These are phyloP conservation scores for Begonia loranthoides DNA, from an alignment of 306 rosid species.

Conservation along the genomic window DNA sequence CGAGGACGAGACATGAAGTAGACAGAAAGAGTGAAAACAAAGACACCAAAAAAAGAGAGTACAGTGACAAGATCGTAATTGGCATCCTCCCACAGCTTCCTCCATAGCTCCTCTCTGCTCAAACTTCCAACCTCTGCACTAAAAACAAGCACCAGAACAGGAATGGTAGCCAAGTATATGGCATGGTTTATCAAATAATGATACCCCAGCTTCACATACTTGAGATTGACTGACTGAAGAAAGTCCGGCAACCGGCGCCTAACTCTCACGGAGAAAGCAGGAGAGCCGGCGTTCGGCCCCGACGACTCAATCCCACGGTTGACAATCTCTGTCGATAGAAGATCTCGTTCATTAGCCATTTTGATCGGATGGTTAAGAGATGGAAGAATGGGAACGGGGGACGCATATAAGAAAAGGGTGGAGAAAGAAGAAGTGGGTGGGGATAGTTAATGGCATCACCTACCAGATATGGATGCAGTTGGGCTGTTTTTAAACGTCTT, in stretches of 20 bases:
- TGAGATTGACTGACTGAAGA: slow-evolving; percentile 82
- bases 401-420: slow-evolving; percentile 1
- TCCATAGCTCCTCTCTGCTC: slow-evolving; percentile 71
- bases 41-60: slow-evolving; percentile 54
- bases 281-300: slow-evolving; percentile 91
- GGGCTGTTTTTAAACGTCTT: slow-evolving; percentile 42
- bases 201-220: slow-evolving; percentile 86
- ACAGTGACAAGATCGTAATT: slow-evolving; percentile 73
- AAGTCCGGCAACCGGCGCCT: slow-evolving; percentile 78
- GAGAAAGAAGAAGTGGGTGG: slow-evolving; percentile 28
- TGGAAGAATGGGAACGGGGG: background rate
- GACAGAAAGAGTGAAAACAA: slow-evolving; percentile 76
- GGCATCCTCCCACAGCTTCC: slow-evolving; percentile 78
- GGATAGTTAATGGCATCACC: slow-evolving; percentile 55
- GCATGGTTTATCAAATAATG: slow-evolving; percentile 85
- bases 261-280: slow-evolving; percentile 74
- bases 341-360: slow-evolving; percentile 64
- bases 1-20: slow-evolving; percentile 89
- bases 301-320: slow-evolving; percentile 75
- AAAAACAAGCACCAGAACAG: slow-evolving; percentile 59
- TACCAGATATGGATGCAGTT: slow-evolving; percentile 40
- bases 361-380: background rate
- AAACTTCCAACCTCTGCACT: slow-evolving; percentile 88
- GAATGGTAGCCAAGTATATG: slow-evolving; percentile 69
- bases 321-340: slow-evolving; percentile 77